Percentiles rank a stretch among this genome's conserved stretches.
Conservation (phyloP, 2,329 filamentous ascomycete species). For the Coniella vitis region DNA sequence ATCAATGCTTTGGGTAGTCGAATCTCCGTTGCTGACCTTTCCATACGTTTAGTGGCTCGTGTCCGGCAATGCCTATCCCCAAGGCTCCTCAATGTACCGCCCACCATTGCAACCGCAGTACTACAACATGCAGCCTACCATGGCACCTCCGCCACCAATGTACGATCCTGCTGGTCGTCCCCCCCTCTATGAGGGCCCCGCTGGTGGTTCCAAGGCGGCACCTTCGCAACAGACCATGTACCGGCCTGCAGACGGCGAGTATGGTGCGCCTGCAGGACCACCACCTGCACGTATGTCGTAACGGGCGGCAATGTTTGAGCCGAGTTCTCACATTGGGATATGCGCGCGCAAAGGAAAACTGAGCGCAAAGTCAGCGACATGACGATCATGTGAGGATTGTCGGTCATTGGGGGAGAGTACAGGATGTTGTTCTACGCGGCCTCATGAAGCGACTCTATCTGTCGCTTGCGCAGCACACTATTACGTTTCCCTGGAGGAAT, state of each 20-base stretch:
- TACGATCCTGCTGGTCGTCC: constrained; percentile 49
- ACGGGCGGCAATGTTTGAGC: constrained; percentile 13
- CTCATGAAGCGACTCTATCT: not conserved
- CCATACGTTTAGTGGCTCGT: constrained; percentile 41
- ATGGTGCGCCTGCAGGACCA: constrained; percentile 42
- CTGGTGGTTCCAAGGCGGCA: constrained; percentile 46
- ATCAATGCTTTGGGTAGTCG: not conserved
- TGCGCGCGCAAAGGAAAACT: constrained; percentile 13
- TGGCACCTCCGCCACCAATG: constrained; percentile 48
- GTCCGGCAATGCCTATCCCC: constrained; percentile 41
- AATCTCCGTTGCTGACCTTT: not conserved
- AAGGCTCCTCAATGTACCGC: constrained; percentile 33
- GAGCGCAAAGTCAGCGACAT: too few species aligned
- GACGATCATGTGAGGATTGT: too few species aligned
- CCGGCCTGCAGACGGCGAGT: constrained; percentile 23
- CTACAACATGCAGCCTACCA: constrained; percentile 46
- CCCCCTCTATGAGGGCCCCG: constrained; percentile 47
- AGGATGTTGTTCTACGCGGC: too few species aligned
- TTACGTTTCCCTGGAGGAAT: constrained; percentile 13
- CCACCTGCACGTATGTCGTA: constrained; percentile 30
- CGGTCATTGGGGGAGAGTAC: too few species aligned
- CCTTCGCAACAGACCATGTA: constrained; percentile 32
- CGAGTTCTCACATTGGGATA: constrained; percentile 19
- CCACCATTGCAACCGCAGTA: constrained; percentile 27
- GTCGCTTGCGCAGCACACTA: not conserved